phyloP scores from a whole-genome alignment of 768 basidiomycete species.

The Psilocybe tampanensis region DNA sequence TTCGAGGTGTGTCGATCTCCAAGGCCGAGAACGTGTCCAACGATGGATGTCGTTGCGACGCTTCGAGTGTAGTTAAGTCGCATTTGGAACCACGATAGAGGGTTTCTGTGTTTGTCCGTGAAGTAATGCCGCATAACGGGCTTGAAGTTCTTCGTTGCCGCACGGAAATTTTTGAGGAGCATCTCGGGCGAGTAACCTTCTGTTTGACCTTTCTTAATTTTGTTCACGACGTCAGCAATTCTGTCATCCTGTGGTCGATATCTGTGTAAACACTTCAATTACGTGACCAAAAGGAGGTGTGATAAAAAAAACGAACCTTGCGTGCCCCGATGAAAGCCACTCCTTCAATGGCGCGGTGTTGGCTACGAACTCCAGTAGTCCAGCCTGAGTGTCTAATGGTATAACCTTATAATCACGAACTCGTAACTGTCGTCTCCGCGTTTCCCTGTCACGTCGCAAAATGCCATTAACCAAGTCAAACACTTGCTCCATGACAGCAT shows the following conservation, averaged over 20 bases:
- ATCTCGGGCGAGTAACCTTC: conserved; percentile 29
- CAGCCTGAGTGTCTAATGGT: conserved; percentile 78
- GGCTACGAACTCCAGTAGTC: conserved; percentile 88
- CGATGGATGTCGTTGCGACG: conserved; percentile 91
- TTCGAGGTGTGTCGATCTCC: conserved; percentile 94
- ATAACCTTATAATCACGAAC: conserved; percentile 90
- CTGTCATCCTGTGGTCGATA: conserved; percentile 65
- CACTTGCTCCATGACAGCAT: conserved; percentile 99
- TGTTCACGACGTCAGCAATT: conserved; percentile 27
- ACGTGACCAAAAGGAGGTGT: background rate
- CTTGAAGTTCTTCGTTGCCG: conserved; percentile 49
- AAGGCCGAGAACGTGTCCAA: conserved; percentile 89
- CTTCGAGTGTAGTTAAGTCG: conserved; percentile 89
- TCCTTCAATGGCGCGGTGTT: conserved; percentile 66
- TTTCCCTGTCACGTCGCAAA: conserved; percentile 73
- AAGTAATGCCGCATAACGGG: conserved; percentile 97
- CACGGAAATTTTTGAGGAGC: conserved; percentile 32
- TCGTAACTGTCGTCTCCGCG: conserved; percentile 67
- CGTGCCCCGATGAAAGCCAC: conserved; percentile 71
- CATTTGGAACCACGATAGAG: conserved; percentile 91
- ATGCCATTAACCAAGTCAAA: conserved; percentile 88
- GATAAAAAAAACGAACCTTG: conserved; percentile 42
- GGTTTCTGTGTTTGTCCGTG: conserved; percentile 84
- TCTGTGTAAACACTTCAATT: conserved; percentile 35
- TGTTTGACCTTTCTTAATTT: conserved; percentile 30